These are phyloP conservation scores for Rhizoclosmatium sp. DNA, from an alignment of 192 early-diverging fungal species.

Conservation along the genomic window DNA sequence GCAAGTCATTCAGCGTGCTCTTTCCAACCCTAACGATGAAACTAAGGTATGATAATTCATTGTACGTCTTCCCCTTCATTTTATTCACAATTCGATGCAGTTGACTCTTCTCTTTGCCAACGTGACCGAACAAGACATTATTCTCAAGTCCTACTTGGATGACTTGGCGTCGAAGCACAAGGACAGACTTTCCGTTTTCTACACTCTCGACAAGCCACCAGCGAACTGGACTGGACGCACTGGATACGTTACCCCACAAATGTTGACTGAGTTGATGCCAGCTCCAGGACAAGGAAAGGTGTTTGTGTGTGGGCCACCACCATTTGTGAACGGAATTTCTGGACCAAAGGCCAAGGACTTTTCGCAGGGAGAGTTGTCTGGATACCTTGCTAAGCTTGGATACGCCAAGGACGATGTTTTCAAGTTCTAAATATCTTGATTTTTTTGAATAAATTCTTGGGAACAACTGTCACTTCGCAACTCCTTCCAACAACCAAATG, in stretches of 20 bases:
- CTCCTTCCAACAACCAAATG: too few relatives aligned
- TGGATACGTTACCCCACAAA: conserved; percentile 78
- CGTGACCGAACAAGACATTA: conserved; percentile 86
- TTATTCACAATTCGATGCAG: neutral
- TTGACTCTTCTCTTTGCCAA: conserved; percentile 90
- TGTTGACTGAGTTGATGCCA: conserved; percentile 76
- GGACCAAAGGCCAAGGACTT: conserved; percentile 84
- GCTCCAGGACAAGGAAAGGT: conserved; percentile 59
- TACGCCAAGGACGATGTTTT: conserved; percentile 39
- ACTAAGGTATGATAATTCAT: conserved; percentile 66
- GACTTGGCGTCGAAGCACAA: conserved; percentile 59
- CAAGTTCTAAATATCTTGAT: conserved; percentile 4
- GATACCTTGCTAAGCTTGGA: conserved; percentile 56
- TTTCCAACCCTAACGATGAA: conserved; percentile 86
- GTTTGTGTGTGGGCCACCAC: conserved; percentile 67
- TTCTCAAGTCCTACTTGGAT: conserved; percentile 73
- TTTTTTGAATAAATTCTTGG: neutral
- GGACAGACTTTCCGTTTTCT: conserved; percentile 72
- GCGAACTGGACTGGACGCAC: conserved; percentile 72
- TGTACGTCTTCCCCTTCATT: neutral
- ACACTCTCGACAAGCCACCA: conserved; percentile 67
- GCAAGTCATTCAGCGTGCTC: conserved; percentile 87
- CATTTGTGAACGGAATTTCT: conserved; percentile 74
- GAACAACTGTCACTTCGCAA: too few relatives aligned
- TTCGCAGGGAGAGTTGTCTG: conserved; percentile 59